phyloP scores from a whole-genome alignment of 768 basidiomycete genomes.

The Russula brevipes region DNA sequence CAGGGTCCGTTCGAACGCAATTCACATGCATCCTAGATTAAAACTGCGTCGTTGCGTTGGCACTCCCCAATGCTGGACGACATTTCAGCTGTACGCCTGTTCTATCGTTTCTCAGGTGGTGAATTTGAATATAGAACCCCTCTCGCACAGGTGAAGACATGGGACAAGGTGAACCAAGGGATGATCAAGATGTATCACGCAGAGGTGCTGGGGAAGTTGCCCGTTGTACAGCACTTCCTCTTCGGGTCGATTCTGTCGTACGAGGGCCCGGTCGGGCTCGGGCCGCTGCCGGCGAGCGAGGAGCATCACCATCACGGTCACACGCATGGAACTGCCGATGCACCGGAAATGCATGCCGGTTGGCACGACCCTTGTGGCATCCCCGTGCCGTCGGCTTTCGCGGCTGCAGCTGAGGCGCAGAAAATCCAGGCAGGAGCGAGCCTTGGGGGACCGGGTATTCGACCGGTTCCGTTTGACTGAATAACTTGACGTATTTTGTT shows the following conservation, averaged over 20 bases:
- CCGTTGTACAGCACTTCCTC: constrained; percentile 93
- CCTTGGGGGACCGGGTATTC: constrained; percentile 57
- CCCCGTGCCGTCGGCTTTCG: constrained; percentile 77
- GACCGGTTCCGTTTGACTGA: constrained; percentile 73
- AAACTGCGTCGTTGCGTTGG: constrained; percentile 93
- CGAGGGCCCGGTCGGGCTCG: constrained; percentile 51
- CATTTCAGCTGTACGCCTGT: constrained; percentile 66
- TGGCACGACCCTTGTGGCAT: constrained; percentile 95
- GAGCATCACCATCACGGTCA: constrained; percentile 47
- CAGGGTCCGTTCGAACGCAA: background rate
- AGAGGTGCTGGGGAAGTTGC: constrained; percentile 92
- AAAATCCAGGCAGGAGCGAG: constrained; percentile 33
- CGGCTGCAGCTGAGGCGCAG: constrained; percentile 54
- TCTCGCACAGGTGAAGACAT: constrained; percentile 62
- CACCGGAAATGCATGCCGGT: constrained; percentile 48
- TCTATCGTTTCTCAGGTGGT: background rate
- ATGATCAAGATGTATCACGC: constrained; percentile 99
- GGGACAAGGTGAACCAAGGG: constrained; percentile 94
- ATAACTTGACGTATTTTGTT: background rate
- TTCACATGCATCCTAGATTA: constrained; percentile 52
- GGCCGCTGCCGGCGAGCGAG: constrained; percentile 31
- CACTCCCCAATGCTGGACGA: constrained; percentile 99
- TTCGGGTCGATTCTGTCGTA: constrained; percentile 80
- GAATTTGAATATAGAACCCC: too few relatives aligned
- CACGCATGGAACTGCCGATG: constrained; percentile 40